Evolutionary conservation across 768 basidiomycete genomes (phyloP), one percentile per base, ranked within the genome.

Genomic region (Lactarius tabidus): DNA sequence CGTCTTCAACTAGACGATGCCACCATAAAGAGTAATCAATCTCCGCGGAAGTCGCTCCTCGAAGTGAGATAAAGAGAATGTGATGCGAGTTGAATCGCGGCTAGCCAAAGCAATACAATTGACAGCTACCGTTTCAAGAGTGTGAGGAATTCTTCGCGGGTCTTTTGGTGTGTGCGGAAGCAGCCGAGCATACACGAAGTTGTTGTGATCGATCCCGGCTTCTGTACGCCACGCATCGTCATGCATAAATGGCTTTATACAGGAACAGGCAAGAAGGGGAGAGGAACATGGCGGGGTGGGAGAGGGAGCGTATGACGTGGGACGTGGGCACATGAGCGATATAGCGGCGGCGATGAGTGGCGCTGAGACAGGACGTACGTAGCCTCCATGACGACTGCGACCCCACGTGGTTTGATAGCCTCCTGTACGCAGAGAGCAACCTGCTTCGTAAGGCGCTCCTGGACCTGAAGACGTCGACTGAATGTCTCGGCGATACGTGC

Each of bases 201-300:
- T 53, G 95, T 90, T 0, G 97, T 99, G 28, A 91, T 85, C 8
- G 96, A 84, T 29, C 97, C 97, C 2, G 96, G 96, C 77, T 99
- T 99, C 78, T 99, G 97, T 10, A 99, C 97, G 60, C 97, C 97
- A 67, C 97, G 90, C 96, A 98, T 98, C 3, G 96, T 95, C 97
- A 99, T 99, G 74, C 96, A 98, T 76, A 98, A 84, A 77, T 98
- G 96, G 28, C 93, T 95, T 61, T 23, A 61, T 61, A 39, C 36
- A 57, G 60, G n/a, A 29, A 61, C 29, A 1, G 43, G 20, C 20
- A 45, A n/a, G 38, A 57, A 12, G 28, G 51, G 33, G 54, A 12
- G 23, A 28, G 62, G 0, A 72, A 26, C 35, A n/a, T 1, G 18
- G 29, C 6, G 39, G 54, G 57, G 59, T 61, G 58, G 26, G 63